Conservation (phyloP, 805 yeast species). For the Ogataea thermomethanolica region DNA sequence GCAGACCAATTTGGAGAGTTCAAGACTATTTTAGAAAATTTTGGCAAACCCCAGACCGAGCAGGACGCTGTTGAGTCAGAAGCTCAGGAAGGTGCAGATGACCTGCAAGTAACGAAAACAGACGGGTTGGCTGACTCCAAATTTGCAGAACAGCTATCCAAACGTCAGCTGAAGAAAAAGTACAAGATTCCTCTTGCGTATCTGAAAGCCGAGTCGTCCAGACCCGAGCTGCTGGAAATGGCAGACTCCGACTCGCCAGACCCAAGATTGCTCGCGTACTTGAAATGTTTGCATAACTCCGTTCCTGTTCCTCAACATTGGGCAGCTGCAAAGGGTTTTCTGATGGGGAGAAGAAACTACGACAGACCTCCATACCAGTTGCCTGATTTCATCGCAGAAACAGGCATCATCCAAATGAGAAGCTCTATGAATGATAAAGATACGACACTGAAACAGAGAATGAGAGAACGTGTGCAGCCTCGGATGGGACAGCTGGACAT, state of each 20-base stretch:
- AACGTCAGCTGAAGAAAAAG: conserved; percentile 47
- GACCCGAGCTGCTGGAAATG: conserved; percentile 83
- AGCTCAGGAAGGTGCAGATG: conserved; percentile 15
- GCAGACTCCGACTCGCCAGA: conserved; percentile 80
- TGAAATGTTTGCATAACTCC: conserved; percentile 63
- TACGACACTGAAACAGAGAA: conserved; percentile 61
- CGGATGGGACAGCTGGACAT: conserved; percentile 82
- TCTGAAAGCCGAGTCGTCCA: conserved; percentile 55
- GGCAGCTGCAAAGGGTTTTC: conserved; percentile 73
- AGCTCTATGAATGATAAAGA: conserved; percentile 52
- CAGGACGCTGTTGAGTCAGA: conserved; percentile 4
- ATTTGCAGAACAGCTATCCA: conserved; percentile 34
- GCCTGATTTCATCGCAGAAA: conserved; percentile 73
- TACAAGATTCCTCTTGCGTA: conserved; percentile 63
- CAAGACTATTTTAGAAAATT: conserved; percentile 22
- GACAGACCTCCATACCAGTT: conserved; percentile 71
- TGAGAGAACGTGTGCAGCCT: conserved; percentile 84
- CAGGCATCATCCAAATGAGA: conserved; percentile 88
- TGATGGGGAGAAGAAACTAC: conserved; percentile 60
- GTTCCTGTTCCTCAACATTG: conserved; percentile 85
- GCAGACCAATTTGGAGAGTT: conserved; percentile 12
- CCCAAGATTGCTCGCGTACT: conserved; percentile 59
- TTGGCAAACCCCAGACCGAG: conserved; percentile 9
- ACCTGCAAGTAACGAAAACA: conserved; percentile 11
- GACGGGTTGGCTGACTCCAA: conserved; percentile 24